Base-by-base conservation (phyloP, 2,329 filamentous ascomycete species). In the Sclerotinia sclerotiorum region DNA sequence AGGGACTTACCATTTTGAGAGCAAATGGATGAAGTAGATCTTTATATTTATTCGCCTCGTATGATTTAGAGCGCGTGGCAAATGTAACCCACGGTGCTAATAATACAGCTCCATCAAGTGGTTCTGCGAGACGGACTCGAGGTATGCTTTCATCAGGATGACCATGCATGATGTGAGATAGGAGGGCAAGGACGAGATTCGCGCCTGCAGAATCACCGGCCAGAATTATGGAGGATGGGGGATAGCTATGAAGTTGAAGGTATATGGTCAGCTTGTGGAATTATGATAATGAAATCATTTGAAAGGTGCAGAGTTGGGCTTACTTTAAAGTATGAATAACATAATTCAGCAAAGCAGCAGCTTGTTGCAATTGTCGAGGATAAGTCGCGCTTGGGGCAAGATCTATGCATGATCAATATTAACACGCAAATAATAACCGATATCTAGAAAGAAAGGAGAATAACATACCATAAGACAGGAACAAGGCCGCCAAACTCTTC, bases 41-140 rank as follows among this genome's bases (percentile, higher is more conserved):
- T 54, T 82, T 84, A 32, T 81, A 78, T 3, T 79, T 78, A 68
- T 88, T 87, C 11, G 77, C 75, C 8, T 74, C 73, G 57, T 80
- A 81, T 2, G 80, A 80, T 0, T 78, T 75, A 35, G 81, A 81
- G 24, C 81, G 76, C 0, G 78, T 79, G n/a, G 80, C 78, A 70
- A 89, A 83, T 1, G 81, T 81, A 1, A 82, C 79, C 87, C 87
- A 90, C 0, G 87, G 87, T 0, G 82, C 84, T 67, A 89, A 82
- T 8, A 88, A 79, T 10, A 88, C 73, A 0, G 82, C 80, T 4
- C 81, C 85, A 2, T 81, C 81, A 21, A 89, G 77, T 11, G 80
- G 81, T 3, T 74, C 75, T 0, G 77, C 73, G 8, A 86, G 74
- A 0, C 75, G 67, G 27, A 88, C 68, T 0, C 78, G 76, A 0